Evolutionary conservation across 768 basidiomycete species (phyloP), one percentile per base, ranked within the genome.

Genomic region (Lactarius psammicola): DNA sequence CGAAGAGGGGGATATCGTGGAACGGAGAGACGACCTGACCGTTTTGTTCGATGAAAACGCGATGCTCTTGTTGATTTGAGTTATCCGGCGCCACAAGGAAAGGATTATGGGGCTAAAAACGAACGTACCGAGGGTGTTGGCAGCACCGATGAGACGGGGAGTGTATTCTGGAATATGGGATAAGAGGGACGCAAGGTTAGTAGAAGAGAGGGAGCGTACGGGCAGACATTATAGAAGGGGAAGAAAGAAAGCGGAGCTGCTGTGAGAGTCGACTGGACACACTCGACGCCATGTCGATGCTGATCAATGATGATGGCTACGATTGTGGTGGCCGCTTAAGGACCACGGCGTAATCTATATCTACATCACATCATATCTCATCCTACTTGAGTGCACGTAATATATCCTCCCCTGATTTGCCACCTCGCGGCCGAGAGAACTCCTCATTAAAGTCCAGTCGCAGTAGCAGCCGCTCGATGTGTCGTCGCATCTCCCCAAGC

Each of bases 1-100:
- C 95, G 77, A 97, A 98, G 74, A 98, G 94, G 13, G 96, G 94
- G 76, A 99, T 91, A 80, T 99, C 97, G 75, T 98, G 97, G 85
- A 88, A 94, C 66, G 90, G 82, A 13, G 93, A 94, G 62, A 92
- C 79, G 76, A 92, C 89, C 61, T 85, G 83, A 72, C 90, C 89
- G 72, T 91, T 89, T 75, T 92, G 89, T 78, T 98, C 95, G 79
- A 94, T 87, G 85, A 79, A 99, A 66, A 96, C 89, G 70, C 96
- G 90, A 81, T 98, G 94, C 72, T 98, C 97, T 98, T 78, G 18
- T 23, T 28, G 59, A 40, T 56, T 42, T 53, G 31, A 44, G 33
- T 34, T 34, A 28, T 31, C 17, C 17, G 31, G 36, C 36, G 26
- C 56, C 53, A 38, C 44, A 20, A 26, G 4, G 11, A 28, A 6